These are phyloP conservation scores for Metrosideros polymorpha DNA, from an alignment of 441 rosid genomes.

Conservation along the genomic window DNA sequence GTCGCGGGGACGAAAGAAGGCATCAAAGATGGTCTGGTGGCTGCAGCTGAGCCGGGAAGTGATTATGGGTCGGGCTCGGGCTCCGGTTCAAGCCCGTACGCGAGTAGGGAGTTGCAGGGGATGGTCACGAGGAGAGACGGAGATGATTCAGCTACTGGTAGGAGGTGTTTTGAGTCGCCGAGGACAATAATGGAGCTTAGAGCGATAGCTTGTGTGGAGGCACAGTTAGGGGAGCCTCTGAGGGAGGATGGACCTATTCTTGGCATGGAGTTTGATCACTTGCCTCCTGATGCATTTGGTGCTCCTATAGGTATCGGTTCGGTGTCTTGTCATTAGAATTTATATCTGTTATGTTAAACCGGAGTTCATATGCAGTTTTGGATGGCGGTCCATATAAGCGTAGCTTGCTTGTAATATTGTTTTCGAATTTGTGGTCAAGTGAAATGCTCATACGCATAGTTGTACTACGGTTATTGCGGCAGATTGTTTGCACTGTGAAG, in stretches of 20 bases:
- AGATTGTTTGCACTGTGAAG: not conserved
- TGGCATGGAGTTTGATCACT: constrained; percentile 94
- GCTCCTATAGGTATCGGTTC: constrained; percentile 52
- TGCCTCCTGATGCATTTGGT: constrained; percentile 97
- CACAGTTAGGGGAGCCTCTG: constrained; percentile 88
- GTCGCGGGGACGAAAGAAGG: not conserved
- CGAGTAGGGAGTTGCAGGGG: not conserved
- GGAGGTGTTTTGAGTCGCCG: constrained; percentile 52
- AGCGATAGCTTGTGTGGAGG: constrained; percentile 89
- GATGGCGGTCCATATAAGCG: not conserved
- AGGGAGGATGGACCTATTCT: constrained; percentile 96
- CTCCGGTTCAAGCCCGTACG: constrained; percentile 4
- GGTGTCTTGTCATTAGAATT: not conserved
- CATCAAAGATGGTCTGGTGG: not conserved
- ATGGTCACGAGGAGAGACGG: not conserved
- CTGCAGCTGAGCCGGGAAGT: constrained; percentile 3
- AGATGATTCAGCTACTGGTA: not conserved
- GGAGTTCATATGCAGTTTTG: not conserved
- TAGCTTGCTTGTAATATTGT: not conserved
- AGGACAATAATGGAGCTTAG: constrained; percentile 65
- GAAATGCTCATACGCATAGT: not conserved
- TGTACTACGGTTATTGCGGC: not conserved
- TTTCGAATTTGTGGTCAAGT: not conserved
- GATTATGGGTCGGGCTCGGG: constrained; percentile 3
- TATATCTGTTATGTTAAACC: not conserved